These are phyloP conservation scores for Candolleomyces aberdarensis DNA, from an alignment of 768 basidiomycete genomes.

Conservation along the genomic window DNA sequence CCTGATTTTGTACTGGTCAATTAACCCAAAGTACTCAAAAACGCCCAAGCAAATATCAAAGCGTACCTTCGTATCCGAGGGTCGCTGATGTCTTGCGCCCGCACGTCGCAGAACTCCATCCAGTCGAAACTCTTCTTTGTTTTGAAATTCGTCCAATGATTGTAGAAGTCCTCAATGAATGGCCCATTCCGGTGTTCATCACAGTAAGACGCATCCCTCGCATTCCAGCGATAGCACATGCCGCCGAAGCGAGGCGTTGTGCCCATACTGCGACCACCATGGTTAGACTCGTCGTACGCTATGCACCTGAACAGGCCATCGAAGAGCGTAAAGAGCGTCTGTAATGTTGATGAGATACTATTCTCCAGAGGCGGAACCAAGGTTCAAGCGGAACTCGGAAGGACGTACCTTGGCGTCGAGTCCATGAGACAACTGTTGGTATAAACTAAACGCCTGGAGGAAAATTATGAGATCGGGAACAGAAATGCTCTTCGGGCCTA, in stretches of 20 bases:
- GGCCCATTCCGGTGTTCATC: neutral
- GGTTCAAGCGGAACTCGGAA: neutral
- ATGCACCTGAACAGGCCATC: constrained; percentile 21
- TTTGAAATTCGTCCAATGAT: constrained; percentile 20
- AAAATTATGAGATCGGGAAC: neutral
- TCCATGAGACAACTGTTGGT: neutral
- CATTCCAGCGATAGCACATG: constrained; percentile 16
- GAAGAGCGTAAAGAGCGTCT: constrained; percentile 15
- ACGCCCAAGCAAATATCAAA: neutral
- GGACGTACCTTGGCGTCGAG: neutral
- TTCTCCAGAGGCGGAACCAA: too few species aligned
- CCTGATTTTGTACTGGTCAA: neutral
- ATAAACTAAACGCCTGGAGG: neutral
- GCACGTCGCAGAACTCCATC: constrained; percentile 7
- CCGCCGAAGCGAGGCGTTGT: constrained; percentile 16
- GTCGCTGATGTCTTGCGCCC: neutral
- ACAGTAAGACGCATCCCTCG: constrained; percentile 6
- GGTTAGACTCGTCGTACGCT: constrained; percentile 19
- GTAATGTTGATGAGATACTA: neutral
- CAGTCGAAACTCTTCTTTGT: constrained; percentile 23
- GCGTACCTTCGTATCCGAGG: neutral
- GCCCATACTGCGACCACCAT: constrained; percentile 6
- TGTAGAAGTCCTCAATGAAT: constrained; percentile 20
- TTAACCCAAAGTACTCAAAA: neutral
- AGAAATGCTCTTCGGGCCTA: neutral